Conservation (phyloP, 768 basidiomycete genomes). For the Leucocoprinus sp. region DNA sequence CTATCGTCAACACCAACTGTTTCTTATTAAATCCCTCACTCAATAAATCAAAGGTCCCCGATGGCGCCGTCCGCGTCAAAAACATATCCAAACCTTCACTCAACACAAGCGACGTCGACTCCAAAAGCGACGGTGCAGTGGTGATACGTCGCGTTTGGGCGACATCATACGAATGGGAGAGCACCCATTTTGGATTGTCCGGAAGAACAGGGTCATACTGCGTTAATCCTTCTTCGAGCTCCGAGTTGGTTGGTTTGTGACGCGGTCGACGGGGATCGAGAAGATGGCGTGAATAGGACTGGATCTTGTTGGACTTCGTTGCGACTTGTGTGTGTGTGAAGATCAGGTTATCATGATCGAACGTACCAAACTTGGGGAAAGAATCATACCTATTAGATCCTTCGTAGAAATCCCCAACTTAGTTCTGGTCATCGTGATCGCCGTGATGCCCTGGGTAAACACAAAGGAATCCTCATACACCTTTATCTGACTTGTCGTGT, state of each 20-base stretch:
- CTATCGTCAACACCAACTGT: conserved; percentile 80
- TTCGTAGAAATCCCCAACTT: conserved; percentile 84
- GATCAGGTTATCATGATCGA: not conserved
- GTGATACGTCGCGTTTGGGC: conserved; percentile 59
- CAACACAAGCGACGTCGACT: conserved; percentile 87
- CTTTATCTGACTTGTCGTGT: conserved; percentile 54
- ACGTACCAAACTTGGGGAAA: not conserved
- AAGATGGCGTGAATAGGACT: conserved; percentile 61
- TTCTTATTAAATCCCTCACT: conserved; percentile 89
- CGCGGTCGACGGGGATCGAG: conserved; percentile 81
- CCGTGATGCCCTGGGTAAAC: conserved; percentile 59
- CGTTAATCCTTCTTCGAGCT: conserved; percentile 79
- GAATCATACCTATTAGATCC: conserved; percentile 69
- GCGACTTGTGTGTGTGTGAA: conserved; percentile 46
- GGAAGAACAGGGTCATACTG: conserved; percentile 78
- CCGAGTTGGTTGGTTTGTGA: conserved; percentile 63
- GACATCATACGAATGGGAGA: conserved; percentile 50
- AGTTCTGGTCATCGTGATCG: conserved; percentile 70
- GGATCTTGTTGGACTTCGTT: conserved; percentile 63
- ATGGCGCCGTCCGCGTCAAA: conserved; percentile 76
- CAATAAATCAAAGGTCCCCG: conserved; percentile 87
- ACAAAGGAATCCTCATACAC: conserved; percentile 39
- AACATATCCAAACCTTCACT: conserved; percentile 87
- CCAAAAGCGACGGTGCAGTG: conserved; percentile 78
- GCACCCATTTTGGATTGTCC: conserved; percentile 51